Evolutionary conservation across 495 filamentous ascomycete genomes (phyloP).

Genomic region (Hypoxylon fragiforme): DNA sequence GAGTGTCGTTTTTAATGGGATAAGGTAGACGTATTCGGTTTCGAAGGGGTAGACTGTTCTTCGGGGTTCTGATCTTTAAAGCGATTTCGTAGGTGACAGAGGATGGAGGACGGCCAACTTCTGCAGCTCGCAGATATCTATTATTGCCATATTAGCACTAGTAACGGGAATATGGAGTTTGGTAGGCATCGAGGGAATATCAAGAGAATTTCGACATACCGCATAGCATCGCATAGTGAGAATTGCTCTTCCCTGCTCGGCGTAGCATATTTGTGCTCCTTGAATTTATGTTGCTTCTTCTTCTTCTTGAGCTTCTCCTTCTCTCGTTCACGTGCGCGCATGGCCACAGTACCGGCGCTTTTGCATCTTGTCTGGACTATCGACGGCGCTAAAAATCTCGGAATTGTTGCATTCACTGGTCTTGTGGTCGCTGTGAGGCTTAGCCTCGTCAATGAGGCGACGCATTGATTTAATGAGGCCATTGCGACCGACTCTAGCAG

Average conservation of each 20-base stretch:
- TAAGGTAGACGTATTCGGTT: constrained; percentile 87
- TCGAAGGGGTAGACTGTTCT: constrained; percentile 82
- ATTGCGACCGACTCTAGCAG: constrained; percentile 34
- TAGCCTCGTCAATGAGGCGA: constrained; percentile 64
- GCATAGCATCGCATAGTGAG: constrained; percentile 89
- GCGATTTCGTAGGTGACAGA: constrained; percentile 84
- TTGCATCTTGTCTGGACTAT: constrained; percentile 45
- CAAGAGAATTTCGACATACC: constrained; percentile 55
- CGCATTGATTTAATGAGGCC: constrained; percentile 53
- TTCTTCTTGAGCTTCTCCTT: constrained; percentile 68
- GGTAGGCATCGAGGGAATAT: background rate
- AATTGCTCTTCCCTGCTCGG: constrained; percentile 68
- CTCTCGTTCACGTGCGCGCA: constrained; percentile 54
- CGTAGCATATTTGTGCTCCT: constrained; percentile 64
- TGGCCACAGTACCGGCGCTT: constrained; percentile 29
- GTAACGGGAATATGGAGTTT: background rate
- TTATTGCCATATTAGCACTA: constrained; percentile 4
- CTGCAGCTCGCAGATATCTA: constrained; percentile 87
- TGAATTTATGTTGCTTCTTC: constrained; percentile 63
- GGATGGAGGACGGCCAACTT: constrained; percentile 79
- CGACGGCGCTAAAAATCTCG: constrained; percentile 47
- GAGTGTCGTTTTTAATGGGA: constrained; percentile 79
- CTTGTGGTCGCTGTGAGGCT: constrained; percentile 45
- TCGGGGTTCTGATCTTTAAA: constrained; percentile 73
- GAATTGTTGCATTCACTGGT: constrained; percentile 42